Evolutionary conservation across 2,329 filamentous ascomycete genomes (phyloP).

Genomic region (Hirsutella thompsonii): DNA sequence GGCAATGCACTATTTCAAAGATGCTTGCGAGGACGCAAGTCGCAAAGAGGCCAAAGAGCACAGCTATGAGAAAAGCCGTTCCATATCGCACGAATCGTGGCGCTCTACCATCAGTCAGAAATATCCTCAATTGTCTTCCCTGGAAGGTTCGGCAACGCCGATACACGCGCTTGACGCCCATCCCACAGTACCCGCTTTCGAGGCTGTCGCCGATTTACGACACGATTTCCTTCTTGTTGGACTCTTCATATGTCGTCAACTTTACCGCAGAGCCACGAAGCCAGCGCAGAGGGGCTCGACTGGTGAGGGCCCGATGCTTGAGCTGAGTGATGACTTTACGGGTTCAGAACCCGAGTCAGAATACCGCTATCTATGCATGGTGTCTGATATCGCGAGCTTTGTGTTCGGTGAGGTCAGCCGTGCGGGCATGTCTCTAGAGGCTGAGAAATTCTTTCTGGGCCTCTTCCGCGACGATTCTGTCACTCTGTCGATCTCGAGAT

Average conservation of each 20-base stretch:
- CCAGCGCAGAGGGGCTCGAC: conserved; percentile 9
- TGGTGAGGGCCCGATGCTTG: conserved; percentile 11
- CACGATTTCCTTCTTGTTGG: conserved; percentile 26
- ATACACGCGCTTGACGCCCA: not conserved
- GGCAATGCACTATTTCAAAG: conserved; percentile 22
- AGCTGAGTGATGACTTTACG: conserved; percentile 19
- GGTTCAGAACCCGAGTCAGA: conserved; percentile 13
- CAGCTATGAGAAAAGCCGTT: not conserved
- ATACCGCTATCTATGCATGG: conserved; percentile 21
- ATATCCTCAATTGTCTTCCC: conserved; percentile 15
- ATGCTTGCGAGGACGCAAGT: conserved; percentile 19
- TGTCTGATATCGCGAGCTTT: conserved; percentile 23
- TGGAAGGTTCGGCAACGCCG: conserved; percentile 2
- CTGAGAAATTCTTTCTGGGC: conserved; percentile 19
- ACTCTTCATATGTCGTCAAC: conserved; percentile 21
- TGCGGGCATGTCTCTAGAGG: conserved; percentile 16
- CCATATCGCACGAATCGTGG: conserved; percentile 11
- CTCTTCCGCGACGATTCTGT: conserved; percentile 23
- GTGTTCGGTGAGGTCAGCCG: conserved; percentile 23
- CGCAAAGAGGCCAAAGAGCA: not conserved
- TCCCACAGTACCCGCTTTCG: conserved; percentile 4
- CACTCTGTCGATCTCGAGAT: conserved; percentile 4
- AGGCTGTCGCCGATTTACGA: conserved; percentile 13
- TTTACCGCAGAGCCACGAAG: conserved; percentile 28
- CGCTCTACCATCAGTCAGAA: conserved; percentile 10